These are phyloP conservation scores for Dipodascopsis uninucleata DNA, from an alignment of 805 yeast species.

Conservation along the genomic window DNA sequence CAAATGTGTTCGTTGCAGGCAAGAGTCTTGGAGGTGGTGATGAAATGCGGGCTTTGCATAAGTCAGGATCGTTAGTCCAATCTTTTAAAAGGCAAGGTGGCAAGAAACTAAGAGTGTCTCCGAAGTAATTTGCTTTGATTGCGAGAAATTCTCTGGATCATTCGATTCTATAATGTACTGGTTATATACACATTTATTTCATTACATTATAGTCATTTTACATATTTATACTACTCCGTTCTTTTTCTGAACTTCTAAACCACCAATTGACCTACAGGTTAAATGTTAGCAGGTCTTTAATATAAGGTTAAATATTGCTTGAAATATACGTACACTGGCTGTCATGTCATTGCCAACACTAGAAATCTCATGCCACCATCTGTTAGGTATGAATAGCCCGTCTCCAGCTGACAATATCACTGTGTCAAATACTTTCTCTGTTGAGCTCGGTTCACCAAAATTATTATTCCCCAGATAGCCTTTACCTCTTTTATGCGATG, in stretches of 20 bases:
- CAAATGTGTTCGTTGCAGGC: conserved; percentile 76
- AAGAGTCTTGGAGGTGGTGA: conserved; percentile 84
- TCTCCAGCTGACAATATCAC: conserved; percentile 23
- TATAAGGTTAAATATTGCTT: neutral
- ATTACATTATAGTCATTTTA: no score
- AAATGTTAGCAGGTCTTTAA: neutral
- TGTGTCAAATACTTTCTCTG: conserved; percentile 9
- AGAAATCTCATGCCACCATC: conserved; percentile 29
- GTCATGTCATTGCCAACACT: conserved; percentile 12
- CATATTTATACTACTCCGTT: no score
- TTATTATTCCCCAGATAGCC: conserved; percentile 13
- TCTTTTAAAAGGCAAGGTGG: conserved; percentile 17
- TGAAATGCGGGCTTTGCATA: conserved; percentile 65
- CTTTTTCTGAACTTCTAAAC: conserved; percentile 17
- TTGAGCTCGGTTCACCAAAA: conserved; percentile 7
- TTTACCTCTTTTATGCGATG: conserved; percentile 5
- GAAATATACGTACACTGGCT: conserved; percentile 12
- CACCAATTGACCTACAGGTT: conserved; percentile 27
- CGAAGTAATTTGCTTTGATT: no score
- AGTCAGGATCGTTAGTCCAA: conserved; percentile 46
- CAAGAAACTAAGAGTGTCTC: no score
- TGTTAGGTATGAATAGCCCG: conserved; percentile 24
- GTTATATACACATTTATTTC: no score
- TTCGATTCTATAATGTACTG: no score
- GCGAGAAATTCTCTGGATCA: no score